Percentiles rank a stretch among this genome's conserved stretches.
phyloP scores from a whole-genome alignment of 73 alveolate species.

The Uronychia setigera region DNA sequence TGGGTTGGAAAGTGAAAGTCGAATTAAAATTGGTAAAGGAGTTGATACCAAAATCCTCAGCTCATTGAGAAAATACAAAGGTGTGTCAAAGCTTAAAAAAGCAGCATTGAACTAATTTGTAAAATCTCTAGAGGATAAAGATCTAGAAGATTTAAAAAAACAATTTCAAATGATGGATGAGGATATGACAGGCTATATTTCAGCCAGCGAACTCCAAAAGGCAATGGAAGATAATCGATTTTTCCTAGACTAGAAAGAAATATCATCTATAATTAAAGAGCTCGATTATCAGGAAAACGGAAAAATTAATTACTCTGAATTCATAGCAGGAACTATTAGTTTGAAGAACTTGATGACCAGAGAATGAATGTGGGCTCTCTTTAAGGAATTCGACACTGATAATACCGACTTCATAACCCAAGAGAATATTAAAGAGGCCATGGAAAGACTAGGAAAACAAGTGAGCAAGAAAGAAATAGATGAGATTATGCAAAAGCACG shows the following conservation, averaged over 20 bases:
- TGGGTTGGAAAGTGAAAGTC: neutral
- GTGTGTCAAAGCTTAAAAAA: conserved; percentile 59
- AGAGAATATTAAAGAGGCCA: conserved; percentile 37
- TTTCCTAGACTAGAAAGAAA: conserved; percentile 69
- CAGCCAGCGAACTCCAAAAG: conserved; percentile 75
- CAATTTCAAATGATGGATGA: conserved; percentile 85
- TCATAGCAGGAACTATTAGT: conserved; percentile 66
- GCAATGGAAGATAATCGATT: conserved; percentile 30
- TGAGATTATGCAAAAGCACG: conserved; percentile 41
- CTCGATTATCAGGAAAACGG: conserved; percentile 62
- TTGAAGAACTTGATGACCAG: conserved; percentile 21
- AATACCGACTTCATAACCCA: conserved; percentile 28
- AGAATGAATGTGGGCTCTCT: conserved; percentile 40
- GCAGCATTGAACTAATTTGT: conserved; percentile 68
- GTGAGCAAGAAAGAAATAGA: conserved; percentile 33
- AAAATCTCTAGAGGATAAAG: conserved; percentile 68
- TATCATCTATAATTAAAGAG: conserved; percentile 62
- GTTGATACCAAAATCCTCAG: neutral
- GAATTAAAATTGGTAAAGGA: no score
- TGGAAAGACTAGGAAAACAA: conserved; percentile 21
- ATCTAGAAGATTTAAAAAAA: conserved; percentile 69
- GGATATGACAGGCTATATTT: conserved; percentile 88
- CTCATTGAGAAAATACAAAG: conserved; percentile 45
- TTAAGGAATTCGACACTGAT: conserved; percentile 51
- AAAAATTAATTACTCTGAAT: conserved; percentile 63